Conservation (phyloP, 805 yeast genomes). For the Schwanniomyces yamadae region DNA sequence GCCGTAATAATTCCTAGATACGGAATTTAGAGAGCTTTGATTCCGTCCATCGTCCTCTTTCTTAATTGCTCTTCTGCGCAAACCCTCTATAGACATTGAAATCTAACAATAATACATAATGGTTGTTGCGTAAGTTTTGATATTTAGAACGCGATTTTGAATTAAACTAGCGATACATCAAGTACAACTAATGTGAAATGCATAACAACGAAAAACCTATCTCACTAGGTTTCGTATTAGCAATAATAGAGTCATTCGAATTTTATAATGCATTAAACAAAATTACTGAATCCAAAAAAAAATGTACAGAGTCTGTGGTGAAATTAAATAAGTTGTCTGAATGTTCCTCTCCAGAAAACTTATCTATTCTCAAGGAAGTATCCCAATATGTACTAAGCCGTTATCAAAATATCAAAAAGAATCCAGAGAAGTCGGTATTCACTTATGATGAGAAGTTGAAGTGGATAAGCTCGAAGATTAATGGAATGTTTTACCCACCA, state of each 20-base stretch:
- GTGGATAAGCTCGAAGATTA: constrained; percentile 28
- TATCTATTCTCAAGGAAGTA: constrained; percentile 8
- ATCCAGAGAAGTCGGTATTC: neutral
- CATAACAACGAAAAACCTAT: no score
- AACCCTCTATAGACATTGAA: no score
- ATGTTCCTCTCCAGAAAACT: neutral
- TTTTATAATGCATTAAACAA: constrained; percentile 16
- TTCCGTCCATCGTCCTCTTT: no score
- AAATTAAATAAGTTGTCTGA: constrained; percentile 20
- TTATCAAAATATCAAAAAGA: constrained; percentile 17
- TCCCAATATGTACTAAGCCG: constrained; percentile 20
- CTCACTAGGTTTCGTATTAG: neutral
- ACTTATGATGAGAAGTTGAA: constrained; percentile 15
- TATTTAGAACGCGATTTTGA: no score
- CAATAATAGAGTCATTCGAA: constrained; percentile 15
- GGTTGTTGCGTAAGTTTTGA: no score
- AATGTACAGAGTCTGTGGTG: constrained; percentile 24
- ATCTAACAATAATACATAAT: no score
- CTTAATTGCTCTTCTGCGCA: no score
- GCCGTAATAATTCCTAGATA: no score
- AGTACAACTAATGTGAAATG: no score
- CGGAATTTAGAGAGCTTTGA: no score
- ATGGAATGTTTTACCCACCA: constrained; percentile 18
- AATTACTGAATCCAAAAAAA: constrained; percentile 14
- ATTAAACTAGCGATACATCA: no score